phyloP scores from a whole-genome alignment of 164 flowering plant species.

The Vitis amurensis region DNA sequence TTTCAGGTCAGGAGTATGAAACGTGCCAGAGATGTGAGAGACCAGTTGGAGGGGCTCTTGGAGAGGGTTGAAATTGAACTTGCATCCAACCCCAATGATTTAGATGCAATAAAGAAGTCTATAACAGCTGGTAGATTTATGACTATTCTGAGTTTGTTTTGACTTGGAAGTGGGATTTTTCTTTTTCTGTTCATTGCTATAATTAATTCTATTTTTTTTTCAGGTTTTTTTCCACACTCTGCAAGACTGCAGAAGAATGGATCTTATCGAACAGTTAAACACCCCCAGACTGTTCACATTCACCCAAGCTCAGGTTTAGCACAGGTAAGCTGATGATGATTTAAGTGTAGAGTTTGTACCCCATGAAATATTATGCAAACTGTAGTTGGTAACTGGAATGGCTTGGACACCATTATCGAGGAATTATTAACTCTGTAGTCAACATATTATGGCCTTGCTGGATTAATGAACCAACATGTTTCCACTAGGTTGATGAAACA shows the following conservation, averaged over 20 bases:
- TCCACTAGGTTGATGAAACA: too few species aligned
- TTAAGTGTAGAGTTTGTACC: too few species aligned
- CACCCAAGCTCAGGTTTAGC: constrained; percentile 96
- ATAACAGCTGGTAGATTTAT: constrained; percentile 67
- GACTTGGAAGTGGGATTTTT: neutral
- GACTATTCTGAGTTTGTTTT: neutral
- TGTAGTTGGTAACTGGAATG: neutral
- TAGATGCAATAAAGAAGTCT: constrained; percentile 79
- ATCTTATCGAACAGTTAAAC: constrained; percentile 85
- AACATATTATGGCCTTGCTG: neutral
- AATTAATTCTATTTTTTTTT: constrained; percentile 6
- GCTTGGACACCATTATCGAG: neutral
- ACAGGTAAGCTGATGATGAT: constrained; percentile 45
- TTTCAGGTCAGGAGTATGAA: constrained; percentile 94
- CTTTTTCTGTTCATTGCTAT: constrained; percentile 5
- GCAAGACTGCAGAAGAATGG: constrained; percentile 87
- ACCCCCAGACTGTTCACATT: constrained; percentile 86
- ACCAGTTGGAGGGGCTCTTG: constrained; percentile 88
- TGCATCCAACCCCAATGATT: constrained; percentile 53
- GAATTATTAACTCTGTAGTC: neutral
- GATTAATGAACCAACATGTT: neutral
- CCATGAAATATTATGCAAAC: neutral
- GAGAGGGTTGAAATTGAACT: constrained; percentile 93
- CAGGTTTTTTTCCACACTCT: constrained; percentile 90
- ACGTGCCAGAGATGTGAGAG: constrained; percentile 89